Evolutionary conservation across 2,329 filamentous ascomycete genomes (phyloP).

Genomic region (Xylariaceae sp.): DNA sequence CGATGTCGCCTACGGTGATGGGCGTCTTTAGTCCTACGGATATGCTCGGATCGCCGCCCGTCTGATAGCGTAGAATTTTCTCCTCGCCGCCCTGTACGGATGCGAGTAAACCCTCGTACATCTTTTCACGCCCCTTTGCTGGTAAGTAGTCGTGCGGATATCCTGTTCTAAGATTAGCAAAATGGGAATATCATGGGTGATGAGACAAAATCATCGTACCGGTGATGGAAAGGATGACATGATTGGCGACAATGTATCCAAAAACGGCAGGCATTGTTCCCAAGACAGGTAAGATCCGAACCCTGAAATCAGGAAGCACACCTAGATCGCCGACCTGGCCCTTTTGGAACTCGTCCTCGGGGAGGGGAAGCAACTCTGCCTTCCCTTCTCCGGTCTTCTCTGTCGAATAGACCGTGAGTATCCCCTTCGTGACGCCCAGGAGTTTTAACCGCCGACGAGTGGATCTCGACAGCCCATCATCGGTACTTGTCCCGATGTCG

Average conservation of each 20-base stretch:
- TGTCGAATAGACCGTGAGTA: conserved; percentile 87
- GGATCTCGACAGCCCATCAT: conserved; percentile 80
- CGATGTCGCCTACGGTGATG: conserved; percentile 71
- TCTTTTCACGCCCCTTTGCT: conserved; percentile 78
- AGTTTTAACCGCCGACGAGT: conserved; percentile 75
- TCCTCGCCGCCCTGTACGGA: conserved; percentile 74
- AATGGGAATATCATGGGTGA: background rate
- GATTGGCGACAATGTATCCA: conserved; percentile 84
- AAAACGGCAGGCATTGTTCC: conserved; percentile 98
- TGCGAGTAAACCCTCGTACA: conserved; percentile 80
- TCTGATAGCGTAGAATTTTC: conserved; percentile 55
- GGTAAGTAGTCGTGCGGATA: conserved; percentile 84
- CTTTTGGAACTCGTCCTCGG: conserved; percentile 82
- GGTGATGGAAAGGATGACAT: conserved; percentile 75
- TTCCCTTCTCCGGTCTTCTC: conserved; percentile 89
- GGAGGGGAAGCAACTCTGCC: conserved; percentile 77
- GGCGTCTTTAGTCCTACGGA: conserved; percentile 72
- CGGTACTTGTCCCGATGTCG: conserved; percentile 81
- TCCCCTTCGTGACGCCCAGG: conserved; percentile 73
- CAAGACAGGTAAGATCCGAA: conserved; percentile 88
- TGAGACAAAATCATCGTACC: conserved; percentile 28
- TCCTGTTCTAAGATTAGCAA: conserved; percentile 39
- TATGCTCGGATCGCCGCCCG: conserved; percentile 43
- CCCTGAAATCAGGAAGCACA: conserved; percentile 85
- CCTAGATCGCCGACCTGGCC: conserved; percentile 81